phyloP scores from a whole-genome alignment of 352 stramenopile species.

The Phytophthora megakarya region DNA sequence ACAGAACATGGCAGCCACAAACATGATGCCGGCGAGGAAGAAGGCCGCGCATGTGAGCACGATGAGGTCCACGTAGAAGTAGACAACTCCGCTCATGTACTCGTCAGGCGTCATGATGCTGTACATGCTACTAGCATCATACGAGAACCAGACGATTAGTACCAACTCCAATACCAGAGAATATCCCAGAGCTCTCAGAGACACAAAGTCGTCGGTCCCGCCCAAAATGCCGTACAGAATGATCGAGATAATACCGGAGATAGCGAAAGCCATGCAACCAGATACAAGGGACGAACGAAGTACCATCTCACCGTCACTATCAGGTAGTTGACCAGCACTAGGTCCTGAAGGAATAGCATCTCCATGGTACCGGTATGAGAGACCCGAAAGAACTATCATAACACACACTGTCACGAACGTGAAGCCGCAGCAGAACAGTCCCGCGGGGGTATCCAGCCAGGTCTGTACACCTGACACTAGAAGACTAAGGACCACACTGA shows the following conservation, averaged over 20 bases:
- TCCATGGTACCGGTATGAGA: constrained; percentile 33
- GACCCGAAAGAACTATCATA: constrained; percentile 44
- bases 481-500: constrained; percentile 43
- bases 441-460: constrained; percentile 48
- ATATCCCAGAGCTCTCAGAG: constrained; percentile 40
- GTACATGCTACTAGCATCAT: constrained; percentile 61
- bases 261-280: constrained; percentile 34
- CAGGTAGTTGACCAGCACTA: constrained; percentile 14
- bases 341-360: constrained; percentile 27
- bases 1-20: constrained; percentile 39
- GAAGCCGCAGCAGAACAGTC: constrained; percentile 50
- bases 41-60: constrained; percentile 48
- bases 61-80: constrained; percentile 71
- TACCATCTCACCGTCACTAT: constrained; percentile 28
- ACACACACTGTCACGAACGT: constrained; percentile 44
- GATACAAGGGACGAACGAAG: constrained; percentile 40
- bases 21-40: constrained; percentile 42
- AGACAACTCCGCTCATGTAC: constrained; percentile 72
- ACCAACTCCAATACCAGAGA: constrained; percentile 50
- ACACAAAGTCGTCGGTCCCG: constrained; percentile 35
- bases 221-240: constrained; percentile 36
- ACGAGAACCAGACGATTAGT: constrained; percentile 58
- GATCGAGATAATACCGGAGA: constrained; percentile 27
- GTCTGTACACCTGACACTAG: constrained; percentile 49
- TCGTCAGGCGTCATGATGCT: constrained; percentile 62